phyloP scores from a whole-genome alignment of 2,329 filamentous ascomycete species.

The Amauroascus verrucosus region DNA sequence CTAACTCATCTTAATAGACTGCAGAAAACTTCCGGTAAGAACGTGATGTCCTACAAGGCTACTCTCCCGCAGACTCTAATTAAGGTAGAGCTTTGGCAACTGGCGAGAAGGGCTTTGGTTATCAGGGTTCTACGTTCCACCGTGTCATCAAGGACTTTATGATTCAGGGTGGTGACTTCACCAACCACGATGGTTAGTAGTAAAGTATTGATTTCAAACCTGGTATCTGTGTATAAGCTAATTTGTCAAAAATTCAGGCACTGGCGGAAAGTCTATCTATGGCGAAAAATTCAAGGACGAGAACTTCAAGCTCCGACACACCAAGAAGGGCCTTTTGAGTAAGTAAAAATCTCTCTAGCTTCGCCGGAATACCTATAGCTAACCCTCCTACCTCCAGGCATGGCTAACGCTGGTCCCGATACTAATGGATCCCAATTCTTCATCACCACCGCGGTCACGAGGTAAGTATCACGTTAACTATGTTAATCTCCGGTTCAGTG shows the following conservation, averaged over 20 bases:
- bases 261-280: constrained; percentile 59
- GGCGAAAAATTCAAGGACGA: constrained; percentile 57
- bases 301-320: constrained; percentile 63
- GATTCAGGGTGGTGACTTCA: constrained; percentile 62
- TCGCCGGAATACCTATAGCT: background rate
- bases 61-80: background rate
- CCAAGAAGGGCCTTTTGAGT: constrained; percentile 53
- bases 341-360: constrained; percentile 24
- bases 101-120: constrained; percentile 58
- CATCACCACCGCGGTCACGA: constrained; percentile 53
- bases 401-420: constrained; percentile 56
- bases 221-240: background rate
- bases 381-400: constrained; percentile 35
- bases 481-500: background rate
- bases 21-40: constrained; percentile 53
- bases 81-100: constrained; percentile 46
- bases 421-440: constrained; percentile 60
- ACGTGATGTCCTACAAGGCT: background rate
- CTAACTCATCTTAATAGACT: constrained; percentile 36
- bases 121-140: constrained; percentile 57
- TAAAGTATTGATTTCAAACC: background rate
- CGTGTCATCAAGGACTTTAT: constrained; percentile 62
- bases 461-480: constrained; percentile 23
- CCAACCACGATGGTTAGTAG: constrained; percentile 46
- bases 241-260: constrained; percentile 33